A percentile compares a stretch with the other conserved stretches of the same genome.
phyloP scores from a whole-genome alignment of 2,329 filamentous ascomycete genomes.

The Hymenoscyphus fructigenus region DNA sequence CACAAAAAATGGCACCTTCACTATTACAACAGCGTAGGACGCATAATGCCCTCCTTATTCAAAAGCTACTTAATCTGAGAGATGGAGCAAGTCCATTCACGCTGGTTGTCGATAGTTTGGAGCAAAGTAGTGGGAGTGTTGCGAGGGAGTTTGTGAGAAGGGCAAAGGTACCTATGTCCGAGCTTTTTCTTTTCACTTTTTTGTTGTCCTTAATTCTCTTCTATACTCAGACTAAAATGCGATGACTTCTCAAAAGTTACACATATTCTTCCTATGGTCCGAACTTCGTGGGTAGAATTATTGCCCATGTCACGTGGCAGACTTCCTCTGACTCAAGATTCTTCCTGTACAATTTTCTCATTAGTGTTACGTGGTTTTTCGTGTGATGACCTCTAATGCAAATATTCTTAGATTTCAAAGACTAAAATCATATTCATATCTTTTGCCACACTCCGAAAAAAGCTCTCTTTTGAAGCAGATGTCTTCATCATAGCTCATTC shows the following conservation, averaged over 20 bases:
- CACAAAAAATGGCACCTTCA: slow-evolving; percentile 51
- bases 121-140: slow-evolving; percentile 73
- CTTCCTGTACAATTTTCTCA: background rate
- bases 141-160: slow-evolving; percentile 72
- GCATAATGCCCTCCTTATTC: slow-evolving; percentile 80
- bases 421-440: slow-evolving; percentile 73
- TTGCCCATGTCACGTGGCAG: background rate
- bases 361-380: background rate
- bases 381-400: background rate
- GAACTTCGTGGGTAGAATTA: background rate
- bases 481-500: slow-evolving; percentile 63
- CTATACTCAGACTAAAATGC: background rate
- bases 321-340: slow-evolving; percentile 3
- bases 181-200: background rate
- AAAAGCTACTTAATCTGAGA: slow-evolving; percentile 75
- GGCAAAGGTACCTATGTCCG: slow-evolving; percentile 59
- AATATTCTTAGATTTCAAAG: slow-evolving; percentile 53
- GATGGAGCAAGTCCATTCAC: slow-evolving; percentile 85
- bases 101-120: slow-evolving; percentile 78
- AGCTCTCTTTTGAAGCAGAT: slow-evolving; percentile 58
- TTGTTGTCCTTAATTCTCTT: background rate
- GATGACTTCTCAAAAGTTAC: background rate
- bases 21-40: slow-evolving; percentile 70
- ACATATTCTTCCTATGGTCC: too few relatives aligned
- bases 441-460: slow-evolving; percentile 67